A percentile compares a stretch with the other conserved stretches of the same genome.
phyloP scores from a whole-genome alignment of 805 yeast species.

The Myxozyma sirexii region DNA sequence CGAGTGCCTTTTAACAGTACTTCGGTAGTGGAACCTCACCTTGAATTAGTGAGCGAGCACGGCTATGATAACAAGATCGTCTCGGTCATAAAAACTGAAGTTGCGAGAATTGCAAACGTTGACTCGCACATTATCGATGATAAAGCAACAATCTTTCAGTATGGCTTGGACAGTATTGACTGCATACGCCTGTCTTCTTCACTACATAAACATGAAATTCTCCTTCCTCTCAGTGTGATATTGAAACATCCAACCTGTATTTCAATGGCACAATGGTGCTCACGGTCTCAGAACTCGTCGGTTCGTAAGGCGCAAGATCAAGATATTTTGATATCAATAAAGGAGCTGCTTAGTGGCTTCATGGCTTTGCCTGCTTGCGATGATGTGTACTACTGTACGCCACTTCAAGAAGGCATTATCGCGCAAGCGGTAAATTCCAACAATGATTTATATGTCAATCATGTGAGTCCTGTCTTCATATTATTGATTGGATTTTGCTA shows the following conservation, averaged over 20 bases:
- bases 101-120: constrained; percentile 15
- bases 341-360: background rate
- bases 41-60: background rate
- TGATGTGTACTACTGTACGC: constrained; percentile 32
- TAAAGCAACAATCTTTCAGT: constrained; percentile 24
- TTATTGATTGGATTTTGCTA: background rate
- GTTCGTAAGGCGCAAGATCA: background rate
- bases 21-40: background rate
- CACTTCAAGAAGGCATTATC: constrained; percentile 36
- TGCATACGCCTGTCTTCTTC: constrained; percentile 32
- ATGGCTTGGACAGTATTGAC: constrained; percentile 37
- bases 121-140: background rate
- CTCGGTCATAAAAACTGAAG: background rate
- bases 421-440: constrained; percentile 18
- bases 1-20: background rate
- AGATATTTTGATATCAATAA: background rate
- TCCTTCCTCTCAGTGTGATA: constrained; percentile 20
- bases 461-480: constrained; percentile 9
- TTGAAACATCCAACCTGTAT: constrained; percentile 24
- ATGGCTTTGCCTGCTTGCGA: background rate
- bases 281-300: background rate
- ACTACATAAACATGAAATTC: constrained; percentile 8
- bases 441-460: constrained; percentile 21
- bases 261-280: constrained; percentile 11
- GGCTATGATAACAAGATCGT: background rate